Conservation (phyloP, 2,329 filamentous ascomycete species). For the Alternaria sp. region DNA sequence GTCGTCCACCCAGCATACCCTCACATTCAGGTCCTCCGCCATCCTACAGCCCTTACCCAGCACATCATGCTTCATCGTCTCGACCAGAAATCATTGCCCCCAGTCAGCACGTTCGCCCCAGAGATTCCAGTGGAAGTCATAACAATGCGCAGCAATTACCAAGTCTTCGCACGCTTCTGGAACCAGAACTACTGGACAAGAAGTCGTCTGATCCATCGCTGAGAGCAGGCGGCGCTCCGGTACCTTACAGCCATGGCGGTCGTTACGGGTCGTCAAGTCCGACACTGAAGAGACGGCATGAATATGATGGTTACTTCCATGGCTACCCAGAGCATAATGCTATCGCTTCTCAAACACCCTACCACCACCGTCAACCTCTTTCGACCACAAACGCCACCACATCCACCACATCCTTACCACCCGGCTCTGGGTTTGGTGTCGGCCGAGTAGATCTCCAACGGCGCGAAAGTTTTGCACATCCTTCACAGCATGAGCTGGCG, state of each 20-base stretch:
- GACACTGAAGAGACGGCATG: conserved; percentile 46
- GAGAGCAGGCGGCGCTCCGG: conserved; percentile 26
- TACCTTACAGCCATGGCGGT: conserved; percentile 24
- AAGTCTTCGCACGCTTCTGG: conserved; percentile 46
- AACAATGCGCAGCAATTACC: conserved; percentile 44
- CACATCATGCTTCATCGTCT: conserved; percentile 32
- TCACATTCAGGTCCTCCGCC: conserved; percentile 65
- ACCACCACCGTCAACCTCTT: conserved; percentile 34
- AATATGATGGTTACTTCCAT: conserved; percentile 39
- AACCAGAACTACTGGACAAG: conserved; percentile 45
- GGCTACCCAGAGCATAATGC: conserved; percentile 35
- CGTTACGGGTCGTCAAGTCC: conserved; percentile 43
- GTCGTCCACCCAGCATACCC: conserved; percentile 84
- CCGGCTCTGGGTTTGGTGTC: conserved; percentile 27
- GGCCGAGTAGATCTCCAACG: conserved; percentile 31
- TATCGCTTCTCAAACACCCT: conserved; percentile 36
- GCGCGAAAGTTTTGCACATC: conserved; percentile 30
- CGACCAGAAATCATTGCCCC: conserved; percentile 33
- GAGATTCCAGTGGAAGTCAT: conserved; percentile 33
- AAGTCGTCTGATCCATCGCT: conserved; percentile 35
- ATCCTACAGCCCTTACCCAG: conserved; percentile 38
- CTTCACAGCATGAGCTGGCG: conserved; percentile 27
- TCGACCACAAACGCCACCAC: conserved; percentile 27
- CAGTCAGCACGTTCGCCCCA: conserved; percentile 33
- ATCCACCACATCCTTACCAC: conserved; percentile 31